Percentiles rank a stretch among this genome's conserved stretches.
These are phyloP conservation scores for Talaromyces sp. DNA, from an alignment of 2,329 filamentous ascomycete genomes.

Conservation along the genomic window DNA sequence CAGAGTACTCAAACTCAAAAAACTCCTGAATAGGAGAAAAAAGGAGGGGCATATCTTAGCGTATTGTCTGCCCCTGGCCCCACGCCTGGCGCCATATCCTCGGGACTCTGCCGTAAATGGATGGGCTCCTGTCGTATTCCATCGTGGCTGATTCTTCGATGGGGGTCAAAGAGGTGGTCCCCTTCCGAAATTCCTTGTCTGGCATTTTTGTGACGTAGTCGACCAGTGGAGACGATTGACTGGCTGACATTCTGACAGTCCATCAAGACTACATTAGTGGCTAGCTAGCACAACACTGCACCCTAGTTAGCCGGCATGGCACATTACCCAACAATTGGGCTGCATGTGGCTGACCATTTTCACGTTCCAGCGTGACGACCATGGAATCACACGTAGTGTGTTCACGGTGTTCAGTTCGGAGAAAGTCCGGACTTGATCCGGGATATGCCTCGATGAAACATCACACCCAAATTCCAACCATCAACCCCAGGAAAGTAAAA, in stretches of 20 bases:
- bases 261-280: not conserved
- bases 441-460: constrained; percentile 4
- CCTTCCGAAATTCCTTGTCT: not conserved
- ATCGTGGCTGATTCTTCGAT: not conserved
- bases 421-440: not conserved
- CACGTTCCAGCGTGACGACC: not conserved
- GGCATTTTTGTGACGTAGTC: constrained; percentile 2
- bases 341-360: constrained; percentile 1
- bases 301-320: not conserved
- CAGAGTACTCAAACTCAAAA: not conserved
- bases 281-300: not conserved
- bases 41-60: constrained; percentile 3
- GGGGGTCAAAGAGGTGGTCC: not conserved
- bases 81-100: constrained; percentile 2
- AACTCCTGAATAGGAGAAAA: not conserved
- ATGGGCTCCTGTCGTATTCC: not conserved
- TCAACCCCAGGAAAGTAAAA: not conserved
- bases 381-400: not conserved
- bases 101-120: not conserved
- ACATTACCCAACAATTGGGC: not conserved
- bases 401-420: not conserved
- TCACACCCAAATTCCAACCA: not conserved
- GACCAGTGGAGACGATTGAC: not conserved
- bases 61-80: constrained; percentile 3
- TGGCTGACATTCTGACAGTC: not conserved